Evolutionary conservation across 768 basidiomycete species (phyloP).

Genomic region (Gymnopilus junonius): DNA sequence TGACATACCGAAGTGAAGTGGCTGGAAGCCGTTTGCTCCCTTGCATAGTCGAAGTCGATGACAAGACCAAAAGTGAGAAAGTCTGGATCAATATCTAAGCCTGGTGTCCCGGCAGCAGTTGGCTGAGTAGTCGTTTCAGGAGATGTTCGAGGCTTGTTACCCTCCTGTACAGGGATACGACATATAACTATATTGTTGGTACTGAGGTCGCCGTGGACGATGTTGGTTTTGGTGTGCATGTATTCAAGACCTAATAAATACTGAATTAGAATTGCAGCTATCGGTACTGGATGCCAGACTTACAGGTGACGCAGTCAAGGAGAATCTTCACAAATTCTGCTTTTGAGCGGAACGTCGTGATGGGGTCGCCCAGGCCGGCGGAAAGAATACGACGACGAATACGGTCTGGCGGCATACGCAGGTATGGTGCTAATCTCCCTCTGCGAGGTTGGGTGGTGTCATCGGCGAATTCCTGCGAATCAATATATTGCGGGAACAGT

Average conservation of each 20-base stretch:
- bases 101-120: neutral
- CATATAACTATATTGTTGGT: conserved; percentile 8
- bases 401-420: neutral
- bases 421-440: neutral
- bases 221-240: neutral
- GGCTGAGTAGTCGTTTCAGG: neutral
- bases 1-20: conserved; percentile 11
- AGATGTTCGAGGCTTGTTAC: neutral
- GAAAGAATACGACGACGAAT: conserved; percentile 7
- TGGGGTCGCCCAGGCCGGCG: conserved; percentile 7
- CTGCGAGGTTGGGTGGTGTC: neutral
- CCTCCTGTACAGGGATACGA: neutral
- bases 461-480: neutral
- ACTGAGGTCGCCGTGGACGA: conserved; percentile 9
- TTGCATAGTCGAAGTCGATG: conserved; percentile 14
- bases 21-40: neutral
- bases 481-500: neutral
- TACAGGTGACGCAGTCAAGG: neutral
- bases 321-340: conserved; percentile 7
- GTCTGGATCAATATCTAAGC: neutral
- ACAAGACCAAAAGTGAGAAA: conserved; percentile 7
- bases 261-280: neutral
- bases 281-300: neutral
- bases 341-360: conserved; percentile 5
- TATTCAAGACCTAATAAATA: neutral